Percentiles rank a stretch among this genome's conserved stretches.
Evolutionary conservation across 352 stramenopile genomes (phyloP).

Genomic region (Elongisporangium senticosum): DNA sequence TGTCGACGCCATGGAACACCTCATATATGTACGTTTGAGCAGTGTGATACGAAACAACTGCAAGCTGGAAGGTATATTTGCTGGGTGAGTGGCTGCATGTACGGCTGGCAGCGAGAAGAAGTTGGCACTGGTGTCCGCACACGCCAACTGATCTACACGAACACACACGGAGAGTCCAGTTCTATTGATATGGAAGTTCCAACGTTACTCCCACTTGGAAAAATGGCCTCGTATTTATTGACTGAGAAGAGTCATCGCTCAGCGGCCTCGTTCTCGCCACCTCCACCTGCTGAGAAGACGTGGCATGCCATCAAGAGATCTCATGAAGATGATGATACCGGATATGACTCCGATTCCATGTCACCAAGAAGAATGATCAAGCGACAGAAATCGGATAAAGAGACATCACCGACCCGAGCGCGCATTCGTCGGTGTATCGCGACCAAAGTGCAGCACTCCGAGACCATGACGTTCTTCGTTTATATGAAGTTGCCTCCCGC

Average conservation of each 20-base stretch:
- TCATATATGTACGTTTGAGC: slow-evolving; percentile 73
- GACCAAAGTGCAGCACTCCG: slow-evolving; percentile 42
- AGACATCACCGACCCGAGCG: slow-evolving; percentile 50
- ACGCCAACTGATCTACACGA: slow-evolving; percentile 52
- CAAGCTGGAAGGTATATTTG: slow-evolving; percentile 54
- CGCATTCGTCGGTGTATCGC: slow-evolving; percentile 47
- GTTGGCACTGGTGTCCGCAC: slow-evolving; percentile 56
- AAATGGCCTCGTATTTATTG: slow-evolving; percentile 58
- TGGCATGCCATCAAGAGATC: slow-evolving; percentile 20
- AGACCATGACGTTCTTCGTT: slow-evolving; percentile 52
- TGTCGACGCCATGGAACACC: slow-evolving; percentile 58
- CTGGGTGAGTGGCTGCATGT: slow-evolving; percentile 59
- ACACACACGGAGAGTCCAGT: slow-evolving; percentile 38
- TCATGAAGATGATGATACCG: slow-evolving; percentile 10
- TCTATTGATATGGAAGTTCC: slow-evolving; percentile 75
- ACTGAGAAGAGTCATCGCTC: slow-evolving; percentile 11
- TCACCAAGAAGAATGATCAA: slow-evolving; percentile 24
- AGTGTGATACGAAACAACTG: slow-evolving; percentile 57
- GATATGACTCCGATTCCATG: slow-evolving; percentile 16
- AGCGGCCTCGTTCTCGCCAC: slow-evolving; percentile 51
- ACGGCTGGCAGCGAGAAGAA: slow-evolving; percentile 55
- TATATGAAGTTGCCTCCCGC: slow-evolving; percentile 57
- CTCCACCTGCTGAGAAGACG: slow-evolving; percentile 49
- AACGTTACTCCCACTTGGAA: slow-evolving; percentile 52
- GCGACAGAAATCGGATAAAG: slow-evolving; percentile 22